Evolutionary conservation across 2,329 filamentous ascomycete genomes (phyloP).

Genomic region (Beauveria varroae): DNA sequence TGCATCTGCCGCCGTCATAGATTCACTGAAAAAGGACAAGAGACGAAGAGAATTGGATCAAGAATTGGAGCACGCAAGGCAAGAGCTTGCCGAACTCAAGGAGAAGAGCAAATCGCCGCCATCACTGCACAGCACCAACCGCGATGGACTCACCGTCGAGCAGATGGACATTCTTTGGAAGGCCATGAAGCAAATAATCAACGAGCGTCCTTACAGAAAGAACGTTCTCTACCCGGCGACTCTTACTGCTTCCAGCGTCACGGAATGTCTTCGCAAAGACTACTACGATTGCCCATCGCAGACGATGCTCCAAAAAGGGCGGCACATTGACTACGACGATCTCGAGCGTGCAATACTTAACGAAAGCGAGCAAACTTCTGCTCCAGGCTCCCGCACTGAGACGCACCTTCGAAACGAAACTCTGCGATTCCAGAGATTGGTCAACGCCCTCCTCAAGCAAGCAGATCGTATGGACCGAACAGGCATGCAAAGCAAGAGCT

Average conservation of each 20-base stretch:
- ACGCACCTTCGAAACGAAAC: slow-evolving; percentile 23
- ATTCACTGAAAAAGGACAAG: slow-evolving; percentile 51
- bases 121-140: slow-evolving; percentile 9
- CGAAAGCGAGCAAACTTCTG: slow-evolving; percentile 20
- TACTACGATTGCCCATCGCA: slow-evolving; percentile 22
- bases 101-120: slow-evolving; percentile 21
- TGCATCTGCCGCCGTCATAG: slow-evolving; percentile 55
- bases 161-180: slow-evolving; percentile 27
- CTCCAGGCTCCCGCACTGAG: slow-evolving; percentile 16
- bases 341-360: slow-evolving; percentile 22
- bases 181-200: slow-evolving; percentile 23
- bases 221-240: slow-evolving; percentile 25
- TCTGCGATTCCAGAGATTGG: slow-evolving; percentile 20
- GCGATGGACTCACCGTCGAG: slow-evolving; percentile 16
- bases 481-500: slow-evolving; percentile 19
- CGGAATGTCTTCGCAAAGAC: slow-evolving; percentile 21
- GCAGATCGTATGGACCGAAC: slow-evolving; percentile 18
- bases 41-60: slow-evolving; percentile 53
- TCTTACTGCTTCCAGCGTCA: slow-evolving; percentile 20
- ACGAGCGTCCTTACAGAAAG: slow-evolving; percentile 28
- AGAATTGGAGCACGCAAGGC: slow-evolving; percentile 48
- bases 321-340: slow-evolving; percentile 22
- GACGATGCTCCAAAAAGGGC: slow-evolving; percentile 15
- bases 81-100: slow-evolving; percentile 35
- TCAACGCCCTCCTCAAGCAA: slow-evolving; percentile 24